Conservation (phyloP, 805 yeast genomes). For the Candida pseudofarinosa region DNA sequence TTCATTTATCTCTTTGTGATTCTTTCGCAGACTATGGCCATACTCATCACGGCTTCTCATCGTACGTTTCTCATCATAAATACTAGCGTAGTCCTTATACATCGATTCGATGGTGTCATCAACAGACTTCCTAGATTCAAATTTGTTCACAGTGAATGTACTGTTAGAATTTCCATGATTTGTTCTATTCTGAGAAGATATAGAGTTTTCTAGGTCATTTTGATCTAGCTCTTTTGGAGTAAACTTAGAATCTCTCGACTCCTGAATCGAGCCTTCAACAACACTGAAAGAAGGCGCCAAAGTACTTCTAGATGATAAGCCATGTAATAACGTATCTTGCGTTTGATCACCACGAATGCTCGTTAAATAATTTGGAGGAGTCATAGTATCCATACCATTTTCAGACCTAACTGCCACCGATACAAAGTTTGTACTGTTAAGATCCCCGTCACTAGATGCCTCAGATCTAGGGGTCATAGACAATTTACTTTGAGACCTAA, state of each 20-base stretch:
- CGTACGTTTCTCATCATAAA: slow-evolving; percentile 2
- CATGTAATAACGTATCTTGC: neutral
- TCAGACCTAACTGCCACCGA: neutral
- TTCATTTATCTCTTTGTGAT: neutral
- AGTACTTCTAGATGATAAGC: neutral
- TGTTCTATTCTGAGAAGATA: neutral
- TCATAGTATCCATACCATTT: neutral
- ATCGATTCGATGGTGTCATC: slow-evolving; percentile 19
- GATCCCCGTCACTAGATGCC: neutral
- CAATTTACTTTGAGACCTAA: slow-evolving; percentile 5
- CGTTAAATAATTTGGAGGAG: neutral
- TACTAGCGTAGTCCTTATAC: slow-evolving; percentile 21
- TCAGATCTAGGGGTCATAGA: neutral
- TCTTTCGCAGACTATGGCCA: neutral
- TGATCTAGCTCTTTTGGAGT: neutral
- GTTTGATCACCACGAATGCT: neutral
- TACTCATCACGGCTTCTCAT: slow-evolving; percentile 1
- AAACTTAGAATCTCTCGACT: neutral
- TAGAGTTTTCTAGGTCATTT: neutral
- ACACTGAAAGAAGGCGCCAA: neutral
- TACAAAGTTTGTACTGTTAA: neutral
- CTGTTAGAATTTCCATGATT: slow-evolving; percentile 17
- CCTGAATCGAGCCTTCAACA: neutral
- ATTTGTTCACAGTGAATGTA: slow-evolving; percentile 16
- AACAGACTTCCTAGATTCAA: slow-evolving; percentile 1